A percentile compares a stretch with the other conserved stretches of the same genome.
These are phyloP conservation scores for Auxenochlorella pyrenoidosa DNA, from an alignment of 139 green algal genomes.

Conservation along the genomic window DNA sequence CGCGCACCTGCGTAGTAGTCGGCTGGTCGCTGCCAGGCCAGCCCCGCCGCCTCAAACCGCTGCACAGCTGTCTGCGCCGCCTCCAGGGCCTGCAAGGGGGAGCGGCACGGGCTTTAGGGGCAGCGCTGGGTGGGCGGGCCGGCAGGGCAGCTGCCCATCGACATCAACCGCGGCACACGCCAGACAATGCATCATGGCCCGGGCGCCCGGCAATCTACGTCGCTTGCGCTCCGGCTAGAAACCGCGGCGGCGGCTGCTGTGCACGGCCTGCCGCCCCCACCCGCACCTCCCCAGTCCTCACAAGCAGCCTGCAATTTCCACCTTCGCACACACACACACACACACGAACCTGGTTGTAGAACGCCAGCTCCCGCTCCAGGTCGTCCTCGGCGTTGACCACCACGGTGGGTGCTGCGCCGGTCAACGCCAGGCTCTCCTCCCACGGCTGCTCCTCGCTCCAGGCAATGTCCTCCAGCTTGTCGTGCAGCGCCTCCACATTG, in stretches of 20 bases:
- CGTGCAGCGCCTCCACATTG: constrained; percentile 84
- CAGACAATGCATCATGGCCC: too few relatives aligned
- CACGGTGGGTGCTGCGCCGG: constrained; percentile 4
- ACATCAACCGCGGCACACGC: too few relatives aligned
- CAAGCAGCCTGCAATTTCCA: too few relatives aligned
- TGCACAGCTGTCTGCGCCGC: constrained; percentile 73
- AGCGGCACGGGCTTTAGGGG: neutral
- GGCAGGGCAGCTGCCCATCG: too few relatives aligned
- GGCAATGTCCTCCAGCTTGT: constrained; percentile 92
- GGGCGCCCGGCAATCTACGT: too few relatives aligned
- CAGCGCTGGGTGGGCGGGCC: neutral
- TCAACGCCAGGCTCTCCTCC: constrained; percentile 63
- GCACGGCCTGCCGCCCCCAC: too few relatives aligned
- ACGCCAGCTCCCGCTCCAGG: constrained; percentile 88
- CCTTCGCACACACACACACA: too few relatives aligned
- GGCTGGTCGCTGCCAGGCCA: constrained; percentile 80
- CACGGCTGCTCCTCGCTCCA: constrained; percentile 80
- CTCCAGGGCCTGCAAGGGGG: constrained; percentile 67
- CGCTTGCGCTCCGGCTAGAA: too few relatives aligned
- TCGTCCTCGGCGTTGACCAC: constrained; percentile 89
- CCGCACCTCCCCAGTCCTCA: too few relatives aligned
- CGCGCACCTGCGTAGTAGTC: constrained; percentile 92
- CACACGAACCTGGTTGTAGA: constrained; percentile 88
- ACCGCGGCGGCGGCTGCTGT: too few relatives aligned
- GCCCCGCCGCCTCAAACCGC: constrained; percentile 71